Evolutionary conservation across 2,329 filamentous ascomycete species (phyloP), one percentile per base, ranked within the genome.

Genomic region (Fusarium chaquense): DNA sequence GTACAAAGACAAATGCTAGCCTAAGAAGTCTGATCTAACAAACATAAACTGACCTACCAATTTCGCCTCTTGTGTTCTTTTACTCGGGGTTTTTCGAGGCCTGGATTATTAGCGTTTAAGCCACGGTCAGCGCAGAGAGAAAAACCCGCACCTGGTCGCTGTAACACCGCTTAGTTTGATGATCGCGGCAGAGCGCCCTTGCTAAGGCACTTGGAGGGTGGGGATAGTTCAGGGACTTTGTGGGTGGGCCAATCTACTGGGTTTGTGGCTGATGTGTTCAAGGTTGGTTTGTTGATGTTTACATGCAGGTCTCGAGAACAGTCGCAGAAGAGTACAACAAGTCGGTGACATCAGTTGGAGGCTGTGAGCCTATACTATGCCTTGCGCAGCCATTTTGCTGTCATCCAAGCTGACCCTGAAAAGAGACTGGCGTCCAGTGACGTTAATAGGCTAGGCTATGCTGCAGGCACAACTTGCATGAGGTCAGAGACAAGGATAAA

Each of bases 261-360:
- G 33, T 35, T 22, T 64, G 58, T 56, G 63, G 58, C 53, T 67
- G 45, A 24, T 46, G 49, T 67, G 63, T 46, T 56, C 59, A 40
- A 60, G 47, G 16, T 52, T 57, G 28, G 60, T 57, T 65, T 69
- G 56, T 66, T 67, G 54, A 69, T 70, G 56, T 69, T 70, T 66
- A 67, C 56, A 51, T 40, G 49, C 49, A 51, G 18, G 24, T 49
- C 53, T n/a, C 18, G 24, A 45, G 49, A 57, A 30, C n/a, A 43
- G 24, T 46, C 32, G 28, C 20, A 26, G 44, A 28, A 50, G 24
- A 50, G 45, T n/a, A 24, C 20, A 40, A 20, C 16, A 44, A 44
- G 41, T 44, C 41, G 22, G 55, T 69, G 40, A 62, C 55, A 69
- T 66, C 59, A 59, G 46, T 44, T n/a, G 40, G 50, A 65, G 67